Evolutionary conservation across 2,329 filamentous ascomycete genomes (phyloP), one percentile per base, ranked within the genome.

Genomic region (Talaromyces pinophilus): DNA sequence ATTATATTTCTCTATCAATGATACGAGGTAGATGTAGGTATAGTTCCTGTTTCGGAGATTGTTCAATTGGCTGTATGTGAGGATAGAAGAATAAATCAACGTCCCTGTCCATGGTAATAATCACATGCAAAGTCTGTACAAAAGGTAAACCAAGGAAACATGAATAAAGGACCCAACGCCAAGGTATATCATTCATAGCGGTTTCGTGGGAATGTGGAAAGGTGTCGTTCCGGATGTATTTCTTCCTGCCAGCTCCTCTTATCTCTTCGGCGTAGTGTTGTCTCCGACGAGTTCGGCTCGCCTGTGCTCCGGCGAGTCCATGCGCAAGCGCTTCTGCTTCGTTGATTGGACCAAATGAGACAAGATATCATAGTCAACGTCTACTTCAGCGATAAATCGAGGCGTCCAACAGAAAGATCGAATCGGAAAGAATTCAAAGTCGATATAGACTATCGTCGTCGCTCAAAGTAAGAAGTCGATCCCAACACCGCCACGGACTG

Each of bases 401-500:
- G 15, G 25, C 48, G 15, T n/a, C 6, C 2, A 54, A 33, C 30
- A 55, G 25, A 38, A 11, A 38, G 54, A 57, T 22, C 17, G 46
- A 52, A 28, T 52, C 19, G 48, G 22, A 52, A 52, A n/a, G 48
- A 6, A n/a, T n/a, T 2, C 19, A 11, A 33, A 48, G 46, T 8
- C 35, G 5, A 55, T 19, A 55, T 19, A 6, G 1, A 70, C 83
- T 83, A 96, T 82, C 93, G 87, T 79, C 88, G 93, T 75, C 95
- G 87, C 83, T 97, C 93, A 78, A 99, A 99, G 81, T 89, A 99
- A 67, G 90, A 87, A 76, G 92, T 96, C 59, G 91, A 90, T 50
- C 92, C 91, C 77, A 97, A 92, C 66, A 98, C 87, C 48, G 93
- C 93, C 38, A 98, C 92, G 35, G 93, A 96, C 82, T 96, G 91